Conservation (phyloP, 139 green algal genomes). For the Bryopsis sp. region DNA sequence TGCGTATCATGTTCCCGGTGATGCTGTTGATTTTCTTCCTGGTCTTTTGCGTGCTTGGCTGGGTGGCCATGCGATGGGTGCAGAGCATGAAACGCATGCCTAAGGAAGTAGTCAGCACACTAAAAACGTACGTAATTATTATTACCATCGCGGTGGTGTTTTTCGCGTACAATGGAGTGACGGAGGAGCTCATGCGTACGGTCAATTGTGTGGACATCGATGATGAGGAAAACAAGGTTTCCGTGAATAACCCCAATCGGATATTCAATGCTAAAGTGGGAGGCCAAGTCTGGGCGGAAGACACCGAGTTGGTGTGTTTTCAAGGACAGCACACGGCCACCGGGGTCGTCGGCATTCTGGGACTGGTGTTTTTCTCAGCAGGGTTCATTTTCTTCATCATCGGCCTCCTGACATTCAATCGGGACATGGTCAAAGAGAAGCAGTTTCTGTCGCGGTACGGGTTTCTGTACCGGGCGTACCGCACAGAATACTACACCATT, state of each 20-base stretch:
- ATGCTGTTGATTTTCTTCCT: not conserved
- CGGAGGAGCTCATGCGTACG: constrained; percentile 2
- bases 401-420: not conserved
- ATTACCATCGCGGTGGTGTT: constrained; percentile 5
- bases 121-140: not conserved
- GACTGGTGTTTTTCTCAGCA: constrained; percentile 6
- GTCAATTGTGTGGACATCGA: constrained; percentile 17
- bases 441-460: constrained; percentile 6
- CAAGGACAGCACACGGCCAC: constrained; percentile 3
- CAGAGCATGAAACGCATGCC: not conserved
- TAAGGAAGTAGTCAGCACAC: too few species aligned
- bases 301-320: constrained; percentile 18
- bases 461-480: constrained; percentile 17
- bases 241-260: not conserved
- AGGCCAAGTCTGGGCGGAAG: constrained; percentile 5
- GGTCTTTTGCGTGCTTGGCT: not conserved
- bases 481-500: constrained; percentile 4
- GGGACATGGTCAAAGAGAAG: not conserved
- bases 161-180: constrained; percentile 9
- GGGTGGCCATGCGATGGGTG: not conserved
- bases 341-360: constrained; percentile 1
- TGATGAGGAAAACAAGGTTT: not conserved
- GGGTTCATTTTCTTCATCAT: constrained; percentile 10
- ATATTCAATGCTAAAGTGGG: not conserved
- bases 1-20: constrained; percentile 2